Evolutionary conservation across 2,329 filamentous ascomycete species (phyloP).

Genomic region (Pseudogymnoascus sp.): DNA sequence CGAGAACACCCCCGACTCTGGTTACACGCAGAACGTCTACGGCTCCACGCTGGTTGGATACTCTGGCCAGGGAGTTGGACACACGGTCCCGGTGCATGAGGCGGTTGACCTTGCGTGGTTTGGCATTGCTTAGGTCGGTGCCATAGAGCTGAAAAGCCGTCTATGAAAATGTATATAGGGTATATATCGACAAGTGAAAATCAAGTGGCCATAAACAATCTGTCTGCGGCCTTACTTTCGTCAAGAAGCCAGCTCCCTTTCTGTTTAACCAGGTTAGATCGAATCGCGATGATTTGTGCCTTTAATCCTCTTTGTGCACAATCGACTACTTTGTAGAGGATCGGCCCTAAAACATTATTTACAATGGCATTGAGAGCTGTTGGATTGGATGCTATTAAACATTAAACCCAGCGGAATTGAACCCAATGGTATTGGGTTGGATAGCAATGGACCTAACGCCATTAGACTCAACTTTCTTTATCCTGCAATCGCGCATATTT

Average conservation of each 20-base stretch:
- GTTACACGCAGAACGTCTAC: conserved; percentile 30
- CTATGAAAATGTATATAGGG: not conserved
- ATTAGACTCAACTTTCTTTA: not conserved
- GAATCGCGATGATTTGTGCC: too few relatives aligned
- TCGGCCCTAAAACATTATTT: not conserved
- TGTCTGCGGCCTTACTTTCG: not conserved
- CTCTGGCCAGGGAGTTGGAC: conserved; percentile 27
- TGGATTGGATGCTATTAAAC: too few relatives aligned
- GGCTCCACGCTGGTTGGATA: conserved; percentile 29
- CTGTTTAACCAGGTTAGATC: too few relatives aligned
- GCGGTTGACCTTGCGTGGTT: conserved; percentile 25
- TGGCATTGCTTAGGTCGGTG: conserved; percentile 12
- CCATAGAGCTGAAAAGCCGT: not conserved
- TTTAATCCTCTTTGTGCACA: not conserved
- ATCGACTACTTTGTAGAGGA: not conserved
- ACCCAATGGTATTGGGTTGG: not conserved
- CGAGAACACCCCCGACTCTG: conserved; percentile 23
- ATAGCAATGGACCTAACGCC: not conserved
- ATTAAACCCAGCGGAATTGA: too few relatives aligned
- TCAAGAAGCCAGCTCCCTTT: too few relatives aligned
- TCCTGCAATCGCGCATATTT: too few relatives aligned
- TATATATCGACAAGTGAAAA: not conserved
- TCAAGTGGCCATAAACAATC: not conserved
- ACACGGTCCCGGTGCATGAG: conserved; percentile 26
- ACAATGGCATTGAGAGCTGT: not conserved